Evolutionary conservation across 768 basidiomycete species (phyloP).

Genomic region (Auricularia sp.): DNA sequence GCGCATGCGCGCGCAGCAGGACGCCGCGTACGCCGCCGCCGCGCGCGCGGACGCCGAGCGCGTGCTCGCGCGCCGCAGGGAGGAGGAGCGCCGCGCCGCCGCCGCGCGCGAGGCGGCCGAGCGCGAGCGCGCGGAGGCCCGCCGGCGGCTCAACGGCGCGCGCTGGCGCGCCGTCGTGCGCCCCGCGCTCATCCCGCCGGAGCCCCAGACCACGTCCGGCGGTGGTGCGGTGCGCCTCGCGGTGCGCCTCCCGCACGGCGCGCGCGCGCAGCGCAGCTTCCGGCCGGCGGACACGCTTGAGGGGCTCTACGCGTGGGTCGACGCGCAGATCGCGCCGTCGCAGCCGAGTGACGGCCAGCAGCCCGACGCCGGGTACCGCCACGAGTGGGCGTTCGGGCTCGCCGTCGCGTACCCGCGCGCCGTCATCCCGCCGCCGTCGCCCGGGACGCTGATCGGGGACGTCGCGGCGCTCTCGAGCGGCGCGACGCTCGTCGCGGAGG

Average conservation of each 20-base stretch:
- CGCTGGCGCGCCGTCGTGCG: conserved; percentile 56
- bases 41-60: conserved; percentile 59
- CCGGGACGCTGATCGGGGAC: conserved; percentile 11
- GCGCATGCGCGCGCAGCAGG: conserved; percentile 31
- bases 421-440: conserved; percentile 42
- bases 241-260: conserved; percentile 42
- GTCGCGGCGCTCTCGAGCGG: conserved; percentile 17
- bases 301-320: conserved; percentile 64
- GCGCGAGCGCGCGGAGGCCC: conserved; percentile 15
- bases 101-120: conserved; percentile 18
- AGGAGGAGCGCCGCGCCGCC: conserved; percentile 21
- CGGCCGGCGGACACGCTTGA: conserved; percentile 40
- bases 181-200: conserved; percentile 33
- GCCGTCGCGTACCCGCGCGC: conserved; percentile 59
- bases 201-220: conserved; percentile 11
- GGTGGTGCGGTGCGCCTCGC: conserved; percentile 43
- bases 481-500: conserved; percentile 23
- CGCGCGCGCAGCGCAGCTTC: conserved; percentile 51
- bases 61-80: conserved; percentile 45
- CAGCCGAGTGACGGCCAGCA: conserved; percentile 4
- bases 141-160: conserved; percentile 8
- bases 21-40: conserved; percentile 29
- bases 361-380: conserved; percentile 27
- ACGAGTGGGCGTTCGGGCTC: conserved; percentile 66
- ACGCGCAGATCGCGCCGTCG: conserved; percentile 45